Evolutionary conservation across 1,284 basidiomycete species (phyloP).

Genomic region (Salmacisia buchloeana): DNA sequence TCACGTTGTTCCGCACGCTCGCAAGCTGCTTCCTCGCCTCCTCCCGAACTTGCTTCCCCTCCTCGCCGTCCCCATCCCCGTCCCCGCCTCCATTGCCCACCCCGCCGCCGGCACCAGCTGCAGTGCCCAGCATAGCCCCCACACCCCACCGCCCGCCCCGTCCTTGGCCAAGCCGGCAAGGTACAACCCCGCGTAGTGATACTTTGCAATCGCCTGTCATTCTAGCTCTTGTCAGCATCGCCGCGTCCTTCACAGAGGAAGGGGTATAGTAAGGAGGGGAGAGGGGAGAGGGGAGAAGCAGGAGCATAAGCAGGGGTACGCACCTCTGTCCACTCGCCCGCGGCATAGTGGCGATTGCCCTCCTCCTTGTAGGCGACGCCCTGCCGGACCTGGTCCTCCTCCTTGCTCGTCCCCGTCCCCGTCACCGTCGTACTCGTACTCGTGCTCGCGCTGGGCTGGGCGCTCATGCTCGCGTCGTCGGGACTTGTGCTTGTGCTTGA

Average conservation of each 20-base stretch:
- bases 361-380: conserved; percentile 2
- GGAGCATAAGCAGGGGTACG: neutral
- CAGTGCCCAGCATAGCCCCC: no score
- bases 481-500: no score
- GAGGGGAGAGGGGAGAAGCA: no score
- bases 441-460: neutral
- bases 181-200: neutral
- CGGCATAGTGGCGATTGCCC: neutral
- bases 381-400: neutral
- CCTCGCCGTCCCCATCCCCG: no score
- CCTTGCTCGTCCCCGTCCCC: no score
- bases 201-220: neutral
- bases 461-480: no score
- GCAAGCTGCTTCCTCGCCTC: neutral
- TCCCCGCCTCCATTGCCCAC: no score
- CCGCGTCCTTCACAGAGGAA: neutral
- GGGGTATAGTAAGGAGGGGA: no score
- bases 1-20: neutral
- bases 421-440: neutral
- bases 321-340: neutral
- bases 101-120: no score
- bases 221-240: neutral
- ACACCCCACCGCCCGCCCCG: neutral
- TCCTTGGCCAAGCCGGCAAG: neutral
- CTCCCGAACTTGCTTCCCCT: neutral